Evolutionary conservation across 1,139 yeast species (phyloP), one percentile per base, ranked within the genome.

Genomic region (Hyphopichia buzzinii): DNA sequence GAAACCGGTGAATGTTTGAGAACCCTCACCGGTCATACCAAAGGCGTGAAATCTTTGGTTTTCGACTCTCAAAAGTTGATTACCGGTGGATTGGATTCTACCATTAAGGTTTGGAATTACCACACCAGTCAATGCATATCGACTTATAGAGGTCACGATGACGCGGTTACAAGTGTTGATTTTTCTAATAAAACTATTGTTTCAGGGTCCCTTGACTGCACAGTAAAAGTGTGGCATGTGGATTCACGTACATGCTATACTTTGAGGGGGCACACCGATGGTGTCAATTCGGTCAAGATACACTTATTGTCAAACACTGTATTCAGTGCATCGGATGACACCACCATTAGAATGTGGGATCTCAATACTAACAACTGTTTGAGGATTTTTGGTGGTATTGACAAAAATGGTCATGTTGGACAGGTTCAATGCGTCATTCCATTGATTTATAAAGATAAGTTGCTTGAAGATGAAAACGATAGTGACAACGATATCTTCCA

Each of bases 171-270:
- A 31, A 77, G 88, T 42, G 89, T 92, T 37, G 92, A 84, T 55
- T 84, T 82, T 54, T 79, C 75, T 46, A 80, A 84, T 47, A 88
- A 86, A 51, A 72, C 88, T 23, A 88, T 92, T 54, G 97, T 90
- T 1, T 82, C 94, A 5, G 98, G 97, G 0, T 83, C 95, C 13
- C 96, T 96, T 0, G 98, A 92, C 62, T 75, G 78, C 46, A 89
- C 95, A 1, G 85, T 92, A 38, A 87, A 89, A 55, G 92, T 92
- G 10, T 92, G 98, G 98, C 95, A 92, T 58, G 96, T 92, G 37
- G 95, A 86, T 55, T 81, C 89, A 13, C 74, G 96, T 60, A 86
- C 95, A 2, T 92, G 97, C 55, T 88, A 85, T 58, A 88, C 97
- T 0, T 69, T 92, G 41, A 72, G 97, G 27, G 98, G 98, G 3